Conservation (phyloP, 805 yeast genomes). For the Scheffersomyces amazonensis region DNA sequence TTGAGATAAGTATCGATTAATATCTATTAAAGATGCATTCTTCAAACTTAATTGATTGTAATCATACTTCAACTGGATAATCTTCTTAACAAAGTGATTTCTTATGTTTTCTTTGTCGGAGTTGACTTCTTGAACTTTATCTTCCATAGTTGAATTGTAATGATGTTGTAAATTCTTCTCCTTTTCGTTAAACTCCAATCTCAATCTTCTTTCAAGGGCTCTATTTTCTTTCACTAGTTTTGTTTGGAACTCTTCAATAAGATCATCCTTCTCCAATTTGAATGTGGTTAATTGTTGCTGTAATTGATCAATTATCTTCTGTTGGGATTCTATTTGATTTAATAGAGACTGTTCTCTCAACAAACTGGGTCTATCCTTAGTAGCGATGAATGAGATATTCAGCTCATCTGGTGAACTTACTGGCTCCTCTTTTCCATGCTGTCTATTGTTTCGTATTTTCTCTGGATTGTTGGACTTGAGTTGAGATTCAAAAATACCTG, state of each 20-base stretch:
- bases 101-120: neutral
- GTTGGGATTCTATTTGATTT: neutral
- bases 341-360: neutral
- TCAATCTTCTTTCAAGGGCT: neutral
- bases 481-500: no score
- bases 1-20: neutral
- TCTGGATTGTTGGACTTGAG: no score
- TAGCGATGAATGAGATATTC: neutral
- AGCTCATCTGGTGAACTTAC: neutral
- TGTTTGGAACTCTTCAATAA: conserved; percentile 6
- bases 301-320: conserved; percentile 5
- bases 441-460: no score
- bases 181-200: neutral
- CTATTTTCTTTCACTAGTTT: neutral
- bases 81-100: neutral
- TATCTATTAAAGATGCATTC: neutral
- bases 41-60: conserved; percentile 1
- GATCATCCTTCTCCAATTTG: conserved; percentile 3
- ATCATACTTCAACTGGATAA: neutral
- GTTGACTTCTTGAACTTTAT: neutral
- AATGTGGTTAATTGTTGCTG: conserved; percentile 1
- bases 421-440: no score
- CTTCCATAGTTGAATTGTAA: neutral
- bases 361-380: neutral
- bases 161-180: neutral